Percentiles rank a stretch among this genome's conserved stretches.
phyloP scores from a whole-genome alignment of 202 grass and related monocot genomes.

The Panicum virgatum region DNA sequence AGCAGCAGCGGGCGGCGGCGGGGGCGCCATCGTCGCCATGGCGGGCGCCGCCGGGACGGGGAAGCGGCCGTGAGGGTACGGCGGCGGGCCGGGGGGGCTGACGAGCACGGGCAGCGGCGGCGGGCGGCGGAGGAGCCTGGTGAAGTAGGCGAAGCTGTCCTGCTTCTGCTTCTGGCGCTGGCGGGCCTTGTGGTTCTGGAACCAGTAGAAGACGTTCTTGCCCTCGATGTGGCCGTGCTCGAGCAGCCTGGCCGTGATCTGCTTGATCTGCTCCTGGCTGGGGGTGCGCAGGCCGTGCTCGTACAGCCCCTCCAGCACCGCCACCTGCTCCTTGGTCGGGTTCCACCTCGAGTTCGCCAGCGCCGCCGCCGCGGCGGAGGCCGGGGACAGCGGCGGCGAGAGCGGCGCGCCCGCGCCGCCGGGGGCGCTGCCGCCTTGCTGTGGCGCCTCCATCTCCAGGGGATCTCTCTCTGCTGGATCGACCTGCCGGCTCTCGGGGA shows the following conservation, averaged over 20 bases:
- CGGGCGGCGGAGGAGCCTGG: conserved; percentile 52
- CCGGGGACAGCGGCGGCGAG: conserved; percentile 28
- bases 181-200: conserved; percentile 90
- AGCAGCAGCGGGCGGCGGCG: not conserved
- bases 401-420: not conserved
- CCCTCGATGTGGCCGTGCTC: conserved; percentile 80
- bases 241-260: conserved; percentile 60
- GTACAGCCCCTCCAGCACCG: conserved; percentile 73
- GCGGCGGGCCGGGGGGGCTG: not conserved
- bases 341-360: conserved; percentile 66
- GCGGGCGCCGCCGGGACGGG: not conserved
- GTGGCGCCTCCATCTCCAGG: conserved; percentile 7
- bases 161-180: conserved; percentile 84
- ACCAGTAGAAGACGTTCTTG: conserved; percentile 99
- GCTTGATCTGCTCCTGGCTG: conserved; percentile 71
- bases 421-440: not conserved
- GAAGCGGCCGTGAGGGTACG: not conserved
- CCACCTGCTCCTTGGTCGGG: conserved; percentile 85
- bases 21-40: not conserved
- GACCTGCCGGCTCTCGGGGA: not conserved
- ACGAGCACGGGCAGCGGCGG: conserved; percentile 36
- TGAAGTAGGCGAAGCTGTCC: conserved; percentile 75
- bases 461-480: not conserved
- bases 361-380: not conserved
- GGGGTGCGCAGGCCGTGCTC: conserved; percentile 68